Base-by-base conservation (phyloP, 768 basidiomycete species). In the Hygrophorus pudorinus region DNA sequence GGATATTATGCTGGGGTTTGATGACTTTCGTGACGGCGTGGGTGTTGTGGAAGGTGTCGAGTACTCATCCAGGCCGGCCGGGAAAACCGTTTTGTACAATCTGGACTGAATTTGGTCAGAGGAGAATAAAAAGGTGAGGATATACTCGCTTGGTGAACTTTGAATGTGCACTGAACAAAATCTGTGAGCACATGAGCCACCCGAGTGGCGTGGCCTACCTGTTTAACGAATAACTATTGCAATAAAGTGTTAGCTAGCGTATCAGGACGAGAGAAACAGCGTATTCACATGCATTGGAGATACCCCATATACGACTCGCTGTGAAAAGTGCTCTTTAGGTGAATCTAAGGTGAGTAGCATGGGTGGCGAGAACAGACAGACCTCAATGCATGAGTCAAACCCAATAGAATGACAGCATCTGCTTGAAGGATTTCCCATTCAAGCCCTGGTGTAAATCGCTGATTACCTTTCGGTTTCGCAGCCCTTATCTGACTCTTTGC, bases 291-390 rank as follows among this genome's bases (percentile, higher is more conserved):
- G 65, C 83, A 86, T 51, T 85, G 83, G 6, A 86, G 52, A 56
- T 87, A 87, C 28, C 85, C 85, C 67, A 75, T 78, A 58, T 85
- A 85, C 1, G 78, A 78, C 61, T 87, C 85, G 45, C 81, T 85
- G 45, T n/a, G 18, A 51, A 41, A 44, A 17, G 45, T 37, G 46
- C 21, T 42, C 29, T 24, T n/a, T n/a, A n/a, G n/a, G n/a, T n/a
- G n/a, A n/a, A n/a, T n/a, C n/a, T n/a, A n/a, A 31, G 31, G 18
- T 30, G 9, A 44, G 21, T 34, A 27, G 32, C 38, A n/a, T 37
- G n/a, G 24, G 8, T 32, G 17, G 17, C 36, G 30, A 12, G 16
- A 28, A 38, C 30, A 12, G 6, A 59, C 72, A 16, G 50, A 83
- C 84, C 76, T 78, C 32, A 87, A 60, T 7, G 80, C 84, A 52